phyloP scores from a whole-genome alignment of 2,329 filamentous ascomycete genomes.

The Botrytis medusae region DNA sequence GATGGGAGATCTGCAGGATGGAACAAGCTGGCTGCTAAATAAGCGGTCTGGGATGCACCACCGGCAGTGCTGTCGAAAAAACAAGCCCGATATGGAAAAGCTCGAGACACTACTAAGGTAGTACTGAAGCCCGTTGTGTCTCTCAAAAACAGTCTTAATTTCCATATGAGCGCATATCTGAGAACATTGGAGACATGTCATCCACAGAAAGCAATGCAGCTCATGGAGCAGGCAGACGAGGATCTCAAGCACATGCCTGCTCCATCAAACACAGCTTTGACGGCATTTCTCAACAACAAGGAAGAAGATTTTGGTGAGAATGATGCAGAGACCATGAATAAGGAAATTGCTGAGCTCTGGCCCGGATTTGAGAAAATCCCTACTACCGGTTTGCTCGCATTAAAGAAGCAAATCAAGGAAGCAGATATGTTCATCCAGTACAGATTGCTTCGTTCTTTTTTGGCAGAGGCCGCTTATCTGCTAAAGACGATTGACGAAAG shows the following conservation, averaged over 20 bases:
- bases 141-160: background rate
- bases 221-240: background rate
- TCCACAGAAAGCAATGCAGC: accelerated
- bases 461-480: background rate
- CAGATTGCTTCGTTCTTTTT: background rate
- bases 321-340: background rate
- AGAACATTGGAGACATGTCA: background rate
- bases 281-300: background rate
- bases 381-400: accelerated
- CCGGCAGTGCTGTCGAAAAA: accelerated
- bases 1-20: background rate
- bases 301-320: background rate
- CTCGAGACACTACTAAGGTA: background rate
- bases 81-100: background rate
- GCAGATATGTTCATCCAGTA: background rate
- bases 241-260: accelerated
- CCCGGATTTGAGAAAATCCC: background rate
- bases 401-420: background rate
- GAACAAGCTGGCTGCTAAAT: background rate
- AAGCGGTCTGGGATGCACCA: background rate
- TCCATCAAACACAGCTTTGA: background rate
- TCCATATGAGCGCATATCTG: background rate
- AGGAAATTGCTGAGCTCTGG: background rate
- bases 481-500: background rate
- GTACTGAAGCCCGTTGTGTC: background rate